phyloP scores from a whole-genome alignment of 2,329 filamentous ascomycete genomes.

The Leptographium lundbergii region DNA sequence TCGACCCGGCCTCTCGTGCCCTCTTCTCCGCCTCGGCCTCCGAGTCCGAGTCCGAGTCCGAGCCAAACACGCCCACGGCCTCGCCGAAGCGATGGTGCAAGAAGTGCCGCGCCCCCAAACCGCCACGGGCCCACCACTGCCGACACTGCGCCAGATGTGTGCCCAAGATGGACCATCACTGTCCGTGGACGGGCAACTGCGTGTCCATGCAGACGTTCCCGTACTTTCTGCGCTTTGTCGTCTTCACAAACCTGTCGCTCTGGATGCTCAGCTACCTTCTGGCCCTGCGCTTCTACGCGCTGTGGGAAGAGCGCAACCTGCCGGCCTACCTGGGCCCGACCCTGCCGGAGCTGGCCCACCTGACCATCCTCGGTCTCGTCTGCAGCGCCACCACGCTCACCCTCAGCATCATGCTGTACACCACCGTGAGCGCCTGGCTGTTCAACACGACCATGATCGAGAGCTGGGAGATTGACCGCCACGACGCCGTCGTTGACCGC shows the following conservation, averaged over 20 bases:
- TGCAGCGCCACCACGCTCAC: constrained; percentile 48
- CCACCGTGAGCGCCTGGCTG: constrained; percentile 46
- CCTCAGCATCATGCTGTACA: constrained; percentile 51
- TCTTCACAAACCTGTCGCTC: constrained; percentile 54
- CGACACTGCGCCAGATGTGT: constrained; percentile 62
- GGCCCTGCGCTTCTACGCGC: constrained; percentile 39
- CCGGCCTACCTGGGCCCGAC: constrained; percentile 65
- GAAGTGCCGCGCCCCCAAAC: constrained; percentile 63
- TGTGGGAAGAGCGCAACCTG: constrained; percentile 55
- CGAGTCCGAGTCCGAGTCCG: constrained; percentile 3
- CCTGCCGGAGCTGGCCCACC: constrained; percentile 41
- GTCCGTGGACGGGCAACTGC: constrained; percentile 75
- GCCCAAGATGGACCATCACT: constrained; percentile 78
- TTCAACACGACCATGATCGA: constrained; percentile 74
- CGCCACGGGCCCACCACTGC: constrained; percentile 71
- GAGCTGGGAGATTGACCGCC: constrained; percentile 57
- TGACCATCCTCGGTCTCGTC: constrained; percentile 47
- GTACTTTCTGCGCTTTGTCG: constrained; percentile 68
- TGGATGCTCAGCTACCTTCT: constrained; percentile 49
- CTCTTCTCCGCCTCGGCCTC: background rate
- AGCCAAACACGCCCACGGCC: background rate
- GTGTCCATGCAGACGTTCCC: constrained; percentile 72
- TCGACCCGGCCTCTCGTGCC: background rate
- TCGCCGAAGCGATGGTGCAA: constrained; percentile 49
- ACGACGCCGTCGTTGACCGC: constrained; percentile 42